Percentiles rank a stretch among this genome's conserved stretches.
phyloP scores from a whole-genome alignment of 192 early-diverging fungal genomes.

The Martensiomyces pterosporus region DNA sequence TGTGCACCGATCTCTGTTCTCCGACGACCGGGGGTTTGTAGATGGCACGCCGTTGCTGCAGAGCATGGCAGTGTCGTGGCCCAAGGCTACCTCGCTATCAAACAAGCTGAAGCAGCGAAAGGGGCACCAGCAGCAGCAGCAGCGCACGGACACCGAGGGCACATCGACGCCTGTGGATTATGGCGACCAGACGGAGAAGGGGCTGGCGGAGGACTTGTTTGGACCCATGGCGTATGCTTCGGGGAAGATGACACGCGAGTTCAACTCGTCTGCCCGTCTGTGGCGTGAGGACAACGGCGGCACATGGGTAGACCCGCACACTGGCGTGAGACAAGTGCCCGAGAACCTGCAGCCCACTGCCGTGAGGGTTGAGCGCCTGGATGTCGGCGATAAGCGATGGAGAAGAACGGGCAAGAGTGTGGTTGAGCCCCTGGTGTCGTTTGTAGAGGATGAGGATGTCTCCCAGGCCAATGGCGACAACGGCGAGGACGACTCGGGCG shows the following conservation, averaged over 20 bases:
- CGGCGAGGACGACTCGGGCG: background rate
- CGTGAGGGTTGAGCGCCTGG: slow-evolving; percentile 12
- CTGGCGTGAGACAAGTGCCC: slow-evolving; percentile 43
- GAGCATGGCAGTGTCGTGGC: slow-evolving; percentile 33
- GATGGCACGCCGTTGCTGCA: slow-evolving; percentile 33
- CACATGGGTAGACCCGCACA: slow-evolving; percentile 49
- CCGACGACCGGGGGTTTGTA: slow-evolving; percentile 41
- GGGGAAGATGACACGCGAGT: slow-evolving; percentile 31
- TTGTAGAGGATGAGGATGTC: slow-evolving; percentile 8
- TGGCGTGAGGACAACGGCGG: slow-evolving; percentile 49
- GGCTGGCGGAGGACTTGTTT: slow-evolving; percentile 7
- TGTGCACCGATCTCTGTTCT: slow-evolving; percentile 24
- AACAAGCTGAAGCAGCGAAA: slow-evolving; percentile 18
- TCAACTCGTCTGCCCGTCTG: slow-evolving; percentile 36
- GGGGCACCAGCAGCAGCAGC: too few species aligned
- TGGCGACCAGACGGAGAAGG: background rate
- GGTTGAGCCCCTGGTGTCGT: slow-evolving; percentile 21
- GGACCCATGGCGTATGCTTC: slow-evolving; percentile 43
- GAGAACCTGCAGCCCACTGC: slow-evolving; percentile 35
- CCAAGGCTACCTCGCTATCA: slow-evolving; percentile 21
- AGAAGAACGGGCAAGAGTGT: slow-evolving; percentile 2
- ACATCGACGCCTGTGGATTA: background rate
- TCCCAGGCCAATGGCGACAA: too few species aligned
- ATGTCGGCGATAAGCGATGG: background rate
- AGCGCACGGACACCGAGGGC: background rate